Percentiles rank a stretch among this genome's conserved stretches.
These are phyloP conservation scores for Pestalotiopsis sp. DNA, from an alignment of 2,329 filamentous ascomycete genomes.

Conservation along the genomic window DNA sequence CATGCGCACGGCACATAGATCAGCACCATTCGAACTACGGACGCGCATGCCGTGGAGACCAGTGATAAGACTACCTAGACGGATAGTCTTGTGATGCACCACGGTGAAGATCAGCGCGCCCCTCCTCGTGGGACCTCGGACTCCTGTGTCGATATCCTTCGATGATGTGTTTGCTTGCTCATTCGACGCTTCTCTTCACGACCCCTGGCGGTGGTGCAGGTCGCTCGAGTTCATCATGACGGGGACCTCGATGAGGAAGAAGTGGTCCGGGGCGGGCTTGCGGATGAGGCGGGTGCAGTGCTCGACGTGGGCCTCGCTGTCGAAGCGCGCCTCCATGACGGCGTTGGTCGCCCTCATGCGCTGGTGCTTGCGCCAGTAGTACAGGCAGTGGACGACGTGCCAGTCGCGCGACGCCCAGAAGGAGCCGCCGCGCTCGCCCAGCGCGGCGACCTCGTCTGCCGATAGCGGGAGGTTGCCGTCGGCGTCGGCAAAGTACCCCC, in stretches of 20 bases:
- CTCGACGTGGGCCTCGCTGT: neutral
- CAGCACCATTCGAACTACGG: no score
- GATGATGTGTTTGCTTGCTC: no score
- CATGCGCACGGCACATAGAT: no score
- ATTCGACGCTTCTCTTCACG: neutral
- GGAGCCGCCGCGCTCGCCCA: neutral
- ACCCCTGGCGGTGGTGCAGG: neutral
- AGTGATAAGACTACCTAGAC: no score
- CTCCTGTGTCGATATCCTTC: no score
- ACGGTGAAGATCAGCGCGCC: no score
- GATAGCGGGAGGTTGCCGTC: neutral
- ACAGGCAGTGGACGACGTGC: conserved; percentile 6
- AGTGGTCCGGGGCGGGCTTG: neutral
- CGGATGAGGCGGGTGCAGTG: conserved; percentile 4
- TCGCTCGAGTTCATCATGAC: conserved; percentile 1
- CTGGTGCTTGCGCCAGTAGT: conserved; percentile 1
- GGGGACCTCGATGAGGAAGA: conserved; percentile 2
- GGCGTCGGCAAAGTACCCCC: neutral
- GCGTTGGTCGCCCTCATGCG: neutral
- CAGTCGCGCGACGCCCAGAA: conserved; percentile 3
- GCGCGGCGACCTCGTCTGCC: neutral
- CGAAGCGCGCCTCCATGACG: conserved; percentile 1
- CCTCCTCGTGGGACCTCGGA: no score
- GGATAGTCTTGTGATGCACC: no score
- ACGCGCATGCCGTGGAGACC: no score